phyloP scores from a whole-genome alignment of 1,284 basidiomycete species.

The Sanghuangporus weigelae region DNA sequence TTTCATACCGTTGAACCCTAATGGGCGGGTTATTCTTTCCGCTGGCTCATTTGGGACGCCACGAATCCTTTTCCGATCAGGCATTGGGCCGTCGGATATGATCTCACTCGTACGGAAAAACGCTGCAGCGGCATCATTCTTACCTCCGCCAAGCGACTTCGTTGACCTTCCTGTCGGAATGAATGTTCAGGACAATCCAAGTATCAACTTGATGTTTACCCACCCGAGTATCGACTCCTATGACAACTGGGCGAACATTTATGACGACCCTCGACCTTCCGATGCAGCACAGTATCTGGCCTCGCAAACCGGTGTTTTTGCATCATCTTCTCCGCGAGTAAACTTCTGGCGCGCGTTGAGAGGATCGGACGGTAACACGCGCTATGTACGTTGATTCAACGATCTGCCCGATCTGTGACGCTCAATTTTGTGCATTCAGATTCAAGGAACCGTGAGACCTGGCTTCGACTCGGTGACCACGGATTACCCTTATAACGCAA shows the following conservation, averaged over 20 bases:
- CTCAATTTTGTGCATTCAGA: slow-evolving; percentile 26
- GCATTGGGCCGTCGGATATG: slow-evolving; percentile 60
- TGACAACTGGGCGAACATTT: slow-evolving; percentile 60
- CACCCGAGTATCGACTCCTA: slow-evolving; percentile 58
- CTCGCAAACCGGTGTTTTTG: slow-evolving; percentile 49
- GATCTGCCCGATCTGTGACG: neutral
- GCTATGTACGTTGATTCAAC: slow-evolving; percentile 35
- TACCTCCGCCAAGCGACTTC: slow-evolving; percentile 46
- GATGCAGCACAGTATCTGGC: slow-evolving; percentile 51
- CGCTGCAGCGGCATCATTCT: slow-evolving; percentile 37
- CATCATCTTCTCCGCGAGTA: slow-evolving; percentile 52
- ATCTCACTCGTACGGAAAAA: slow-evolving; percentile 45
- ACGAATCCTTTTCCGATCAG: slow-evolving; percentile 56
- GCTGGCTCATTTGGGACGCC: slow-evolving; percentile 53
- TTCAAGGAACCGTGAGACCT: slow-evolving; percentile 63
- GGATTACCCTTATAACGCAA: slow-evolving; percentile 45
- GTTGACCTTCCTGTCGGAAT: slow-evolving; percentile 58
- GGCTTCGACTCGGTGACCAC: slow-evolving; percentile 52
- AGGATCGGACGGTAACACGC: slow-evolving; percentile 41
- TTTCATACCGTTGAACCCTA: slow-evolving; percentile 48
- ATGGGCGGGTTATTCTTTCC: slow-evolving; percentile 56
- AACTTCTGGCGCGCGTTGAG: slow-evolving; percentile 59
- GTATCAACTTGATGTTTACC: slow-evolving; percentile 61
- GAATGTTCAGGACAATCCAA: slow-evolving; percentile 53
- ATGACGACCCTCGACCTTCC: slow-evolving; percentile 45